Evolutionary conservation across 148 eudicot species (phyloP).

Genomic region (Heliamphora exappendiculata): DNA sequence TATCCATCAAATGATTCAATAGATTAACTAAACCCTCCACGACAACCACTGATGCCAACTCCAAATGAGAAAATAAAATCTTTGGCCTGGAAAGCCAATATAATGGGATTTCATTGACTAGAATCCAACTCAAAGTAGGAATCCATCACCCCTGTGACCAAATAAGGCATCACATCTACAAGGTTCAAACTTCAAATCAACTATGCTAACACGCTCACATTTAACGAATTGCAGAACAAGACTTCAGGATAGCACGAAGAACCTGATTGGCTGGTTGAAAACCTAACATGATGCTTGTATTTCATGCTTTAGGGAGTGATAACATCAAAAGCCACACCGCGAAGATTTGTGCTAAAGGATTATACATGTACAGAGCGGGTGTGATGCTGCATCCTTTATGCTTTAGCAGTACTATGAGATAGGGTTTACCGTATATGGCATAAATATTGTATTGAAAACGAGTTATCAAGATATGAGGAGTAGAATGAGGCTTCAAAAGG

Average conservation of each 20-base stretch:
- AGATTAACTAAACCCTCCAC: background rate
- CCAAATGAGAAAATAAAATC: background rate
- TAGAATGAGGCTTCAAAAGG: background rate
- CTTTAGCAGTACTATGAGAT: background rate
- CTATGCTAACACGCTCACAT: background rate
- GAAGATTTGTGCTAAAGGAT: background rate
- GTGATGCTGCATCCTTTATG: background rate
- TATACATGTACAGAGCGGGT: background rate
- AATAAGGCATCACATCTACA: background rate
- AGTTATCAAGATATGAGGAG: background rate
- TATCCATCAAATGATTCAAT: background rate
- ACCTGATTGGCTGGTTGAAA: background rate
- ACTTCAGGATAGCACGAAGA: background rate
- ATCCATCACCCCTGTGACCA: background rate
- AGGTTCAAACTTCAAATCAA: constrained; percentile 1
- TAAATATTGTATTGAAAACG: background rate
- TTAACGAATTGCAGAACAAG: background rate
- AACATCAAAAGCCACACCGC: background rate
- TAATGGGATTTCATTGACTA: background rate
- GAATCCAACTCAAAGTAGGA: background rate
- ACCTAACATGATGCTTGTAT: background rate
- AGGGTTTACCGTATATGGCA: background rate
- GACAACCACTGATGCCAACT: background rate
- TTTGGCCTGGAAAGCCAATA: background rate
- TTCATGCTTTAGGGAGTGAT: background rate